Evolutionary conservation across 2,329 filamentous ascomycete genomes (phyloP), one percentile per base, ranked within the genome.

Genomic region (Trichoderma aggressivum): DNA sequence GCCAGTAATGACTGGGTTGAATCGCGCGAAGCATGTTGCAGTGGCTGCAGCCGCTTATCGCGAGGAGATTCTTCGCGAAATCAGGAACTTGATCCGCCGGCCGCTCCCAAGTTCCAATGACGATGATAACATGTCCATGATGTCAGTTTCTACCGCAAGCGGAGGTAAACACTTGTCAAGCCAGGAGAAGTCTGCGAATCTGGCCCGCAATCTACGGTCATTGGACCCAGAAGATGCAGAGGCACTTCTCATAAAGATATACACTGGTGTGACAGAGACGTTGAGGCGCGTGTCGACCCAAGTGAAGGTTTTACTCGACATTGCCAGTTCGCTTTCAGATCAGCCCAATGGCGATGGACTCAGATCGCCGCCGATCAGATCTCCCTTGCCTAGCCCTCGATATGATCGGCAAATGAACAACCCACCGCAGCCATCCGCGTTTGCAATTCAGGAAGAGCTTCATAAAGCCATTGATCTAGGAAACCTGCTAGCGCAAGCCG

Each of bases 21-120:
- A 94, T 74, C 88, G 93, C 62, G 92, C 94, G 28, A 91, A 91
- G 74, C 91, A 96, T 77, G 92, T 95, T 2, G 90, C 90, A 5
- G 88, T 91, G 43, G 96, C 96, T 24, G 92, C 94, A n/a, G 87
- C 91, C 50, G 89, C 91, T 0, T 98, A 96, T 80, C 89, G 95
- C 74, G 94, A 97, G 53, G 88, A 92, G 0, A 89, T 97, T 14
- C 83, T 97, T 73, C 90, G 92, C 63, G 96, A 99, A 80, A 91
- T 98, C 79, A 92, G 95, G 76, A 90, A 89, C 39, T 84, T 98
- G 62, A 95, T 99, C 63, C 89, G 94, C 68, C 89, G 90, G 71
- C 92, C 95, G 28, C 85, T 99, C 50, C 96, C 96, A 0, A 97
- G 94, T 77, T 97, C 95, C 12, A 96, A 90, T 75, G 96, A 99